These are phyloP conservation scores for Gaertneriomyces sp. DNA, from an alignment of 192 early-diverging fungal genomes.

Conservation along the genomic window DNA sequence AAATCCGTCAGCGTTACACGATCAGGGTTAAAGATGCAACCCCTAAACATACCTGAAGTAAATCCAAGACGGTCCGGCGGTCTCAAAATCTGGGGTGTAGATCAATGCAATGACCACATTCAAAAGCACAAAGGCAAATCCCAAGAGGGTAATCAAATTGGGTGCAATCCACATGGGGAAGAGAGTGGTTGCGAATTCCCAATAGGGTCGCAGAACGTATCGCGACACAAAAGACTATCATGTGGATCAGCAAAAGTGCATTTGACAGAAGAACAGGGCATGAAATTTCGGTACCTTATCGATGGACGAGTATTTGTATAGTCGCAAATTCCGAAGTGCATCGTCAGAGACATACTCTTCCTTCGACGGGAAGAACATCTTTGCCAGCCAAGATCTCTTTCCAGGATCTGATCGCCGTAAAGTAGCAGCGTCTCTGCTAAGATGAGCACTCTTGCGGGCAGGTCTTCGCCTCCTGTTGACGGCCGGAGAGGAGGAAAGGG, in stretches of 20 bases:
- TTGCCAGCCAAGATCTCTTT: conserved; percentile 10
- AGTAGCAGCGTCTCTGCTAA: too few relatives aligned
- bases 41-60: conserved; percentile 61
- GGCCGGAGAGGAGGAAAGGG: too few relatives aligned
- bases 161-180: conserved; percentile 96
- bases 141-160: conserved; percentile 87
- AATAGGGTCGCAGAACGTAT: conserved; percentile 81
- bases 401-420: too few relatives aligned
- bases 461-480: too few relatives aligned
- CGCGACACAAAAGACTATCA: conserved; percentile 72
- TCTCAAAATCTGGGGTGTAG: conserved; percentile 67
- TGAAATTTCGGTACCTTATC: conserved; percentile 21
- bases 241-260: background rate
- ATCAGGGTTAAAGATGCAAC: too few relatives aligned
- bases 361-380: conserved; percentile 24
- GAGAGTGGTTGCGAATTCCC: conserved; percentile 82
- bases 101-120: conserved; percentile 71
- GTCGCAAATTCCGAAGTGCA: conserved; percentile 14
- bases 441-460: too few relatives aligned
- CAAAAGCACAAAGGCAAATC: conserved; percentile 72
- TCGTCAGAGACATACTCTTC: conserved; percentile 30
- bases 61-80: conserved; percentile 74
- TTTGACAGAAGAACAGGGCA: background rate
- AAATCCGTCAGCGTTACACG: conserved; percentile 45
- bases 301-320: conserved; percentile 36